Evolutionary conservation across 208 protist species (phyloP).

Genomic region (Wallacemonas sp.): DNA sequence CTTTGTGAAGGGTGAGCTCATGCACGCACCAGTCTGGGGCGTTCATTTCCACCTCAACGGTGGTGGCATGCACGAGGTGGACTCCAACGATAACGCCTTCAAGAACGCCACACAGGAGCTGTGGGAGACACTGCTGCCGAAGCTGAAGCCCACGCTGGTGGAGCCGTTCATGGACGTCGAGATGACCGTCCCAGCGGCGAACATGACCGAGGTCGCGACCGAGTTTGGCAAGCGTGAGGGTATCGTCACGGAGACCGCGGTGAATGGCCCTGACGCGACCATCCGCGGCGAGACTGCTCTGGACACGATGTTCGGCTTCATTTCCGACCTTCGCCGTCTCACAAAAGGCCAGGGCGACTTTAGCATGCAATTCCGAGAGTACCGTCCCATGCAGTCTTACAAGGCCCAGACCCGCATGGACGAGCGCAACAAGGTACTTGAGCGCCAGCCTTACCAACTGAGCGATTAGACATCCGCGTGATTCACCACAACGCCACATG

Average conservation of each 20-base stretch:
- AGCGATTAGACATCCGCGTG: slow-evolving; percentile 42
- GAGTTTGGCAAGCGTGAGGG: slow-evolving; percentile 90
- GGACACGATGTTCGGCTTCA: slow-evolving; percentile 94
- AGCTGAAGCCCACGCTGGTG: slow-evolving; percentile 92
- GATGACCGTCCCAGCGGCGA: slow-evolving; percentile 84
- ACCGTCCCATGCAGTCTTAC: slow-evolving; percentile 87
- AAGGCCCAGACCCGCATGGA: slow-evolving; percentile 91
- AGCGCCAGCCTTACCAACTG: slow-evolving; percentile 74
- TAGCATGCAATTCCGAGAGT: slow-evolving; percentile 93
- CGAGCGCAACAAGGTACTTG: slow-evolving; percentile 86
- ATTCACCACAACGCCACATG: too few relatives aligned
- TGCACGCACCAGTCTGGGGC: slow-evolving; percentile 95
- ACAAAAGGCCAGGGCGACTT: slow-evolving; percentile 94
- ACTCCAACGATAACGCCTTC: slow-evolving; percentile 99
- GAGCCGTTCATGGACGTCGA: slow-evolving; percentile 98
- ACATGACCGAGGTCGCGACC: slow-evolving; percentile 87
- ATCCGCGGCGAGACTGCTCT: slow-evolving; percentile 91
- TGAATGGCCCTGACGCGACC: slow-evolving; percentile 80
- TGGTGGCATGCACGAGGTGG: slow-evolving; percentile 97
- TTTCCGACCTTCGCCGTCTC: slow-evolving; percentile 88
- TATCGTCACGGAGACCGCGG: slow-evolving; percentile 82
- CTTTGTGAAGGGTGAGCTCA: slow-evolving; percentile 93
- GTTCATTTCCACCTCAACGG: slow-evolving; percentile 96
- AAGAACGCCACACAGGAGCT: slow-evolving; percentile 94
- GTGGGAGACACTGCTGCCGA: slow-evolving; percentile 92